These are phyloP conservation scores for Talaromyces piceae DNA, from an alignment of 2,329 filamentous ascomycete species.

Conservation along the genomic window DNA sequence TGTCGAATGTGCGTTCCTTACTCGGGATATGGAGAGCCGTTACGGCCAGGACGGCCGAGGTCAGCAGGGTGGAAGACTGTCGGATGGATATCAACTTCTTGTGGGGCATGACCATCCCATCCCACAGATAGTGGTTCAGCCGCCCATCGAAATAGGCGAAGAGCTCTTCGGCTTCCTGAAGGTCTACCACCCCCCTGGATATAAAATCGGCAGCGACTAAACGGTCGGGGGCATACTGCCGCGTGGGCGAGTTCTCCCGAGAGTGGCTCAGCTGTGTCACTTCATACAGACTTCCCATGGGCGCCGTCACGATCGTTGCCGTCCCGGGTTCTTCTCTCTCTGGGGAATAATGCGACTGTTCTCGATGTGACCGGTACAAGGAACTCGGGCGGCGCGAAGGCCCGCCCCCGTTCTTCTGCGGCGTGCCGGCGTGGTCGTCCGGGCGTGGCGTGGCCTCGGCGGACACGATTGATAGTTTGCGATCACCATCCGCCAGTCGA, in stretches of 20 bases:
- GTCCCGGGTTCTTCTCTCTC: constrained; percentile 30
- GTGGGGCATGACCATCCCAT: constrained; percentile 41
- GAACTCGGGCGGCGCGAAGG: constrained; percentile 14
- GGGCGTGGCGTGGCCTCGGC: constrained; percentile 19
- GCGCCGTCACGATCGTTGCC: constrained; percentile 33
- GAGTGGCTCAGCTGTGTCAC: constrained; percentile 39
- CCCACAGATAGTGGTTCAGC: constrained; percentile 35
- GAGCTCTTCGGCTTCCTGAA: constrained; percentile 36
- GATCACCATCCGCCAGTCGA: constrained; percentile 22
- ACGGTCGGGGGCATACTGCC: constrained; percentile 26
- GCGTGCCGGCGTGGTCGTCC: constrained; percentile 14
- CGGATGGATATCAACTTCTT: constrained; percentile 40
- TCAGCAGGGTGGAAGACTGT: constrained; percentile 39
- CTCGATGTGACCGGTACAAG: constrained; percentile 19
- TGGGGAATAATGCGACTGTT: constrained; percentile 26
- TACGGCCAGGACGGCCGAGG: constrained; percentile 41
- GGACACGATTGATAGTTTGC: constrained; percentile 28
- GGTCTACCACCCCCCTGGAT: constrained; percentile 41
- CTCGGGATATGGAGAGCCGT: constrained; percentile 44
- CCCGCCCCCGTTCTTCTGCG: constrained; percentile 5
- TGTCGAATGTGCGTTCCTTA: constrained; percentile 41
- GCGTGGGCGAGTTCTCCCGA: constrained; percentile 24
- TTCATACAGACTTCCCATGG: constrained; percentile 44
- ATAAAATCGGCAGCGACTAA: constrained; percentile 43
- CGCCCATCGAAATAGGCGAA: constrained; percentile 35